Percentiles rank a stretch among this genome's conserved stretches.
Evolutionary conservation across 179 eudicot genomes (phyloP).

Genomic region (Corrigiola litoralis): DNA sequence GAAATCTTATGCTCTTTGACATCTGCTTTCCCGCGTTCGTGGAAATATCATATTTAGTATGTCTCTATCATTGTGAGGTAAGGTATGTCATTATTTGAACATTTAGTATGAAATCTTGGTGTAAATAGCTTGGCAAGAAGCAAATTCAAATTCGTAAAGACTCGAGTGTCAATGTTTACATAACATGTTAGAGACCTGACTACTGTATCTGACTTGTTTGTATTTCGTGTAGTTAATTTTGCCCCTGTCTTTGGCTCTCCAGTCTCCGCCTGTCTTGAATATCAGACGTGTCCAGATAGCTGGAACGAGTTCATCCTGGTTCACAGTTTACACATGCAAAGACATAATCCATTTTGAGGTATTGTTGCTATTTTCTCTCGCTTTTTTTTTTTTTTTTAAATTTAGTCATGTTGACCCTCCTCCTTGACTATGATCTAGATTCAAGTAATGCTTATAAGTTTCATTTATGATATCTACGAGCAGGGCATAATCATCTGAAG

Average conservation of each 20-base stretch:
- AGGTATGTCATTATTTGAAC: constrained; percentile 6
- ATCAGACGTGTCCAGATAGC: background rate
- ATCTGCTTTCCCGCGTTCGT: constrained; percentile 1
- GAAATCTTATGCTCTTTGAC: background rate
- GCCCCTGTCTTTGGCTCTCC: background rate
- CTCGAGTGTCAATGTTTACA: background rate
- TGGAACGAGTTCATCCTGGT: background rate
- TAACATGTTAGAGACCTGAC: background rate
- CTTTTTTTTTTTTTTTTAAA: background rate
- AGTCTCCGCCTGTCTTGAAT: background rate
- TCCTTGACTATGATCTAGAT: background rate
- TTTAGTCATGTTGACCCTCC: background rate
- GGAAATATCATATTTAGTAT: constrained; percentile 8
- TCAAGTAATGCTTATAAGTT: background rate
- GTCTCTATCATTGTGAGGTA: constrained; percentile 25
- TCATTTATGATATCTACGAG: background rate
- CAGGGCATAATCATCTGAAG: background rate
- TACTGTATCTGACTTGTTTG: background rate
- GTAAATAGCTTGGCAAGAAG: constrained; percentile 1
- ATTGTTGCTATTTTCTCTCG: background rate
- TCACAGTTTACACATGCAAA: background rate
- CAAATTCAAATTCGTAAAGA: constrained; percentile 12
- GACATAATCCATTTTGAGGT: background rate
- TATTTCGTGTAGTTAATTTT: background rate
- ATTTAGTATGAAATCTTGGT: constrained; percentile 10